Conservation (phyloP, 768 basidiomycete species). For the Trametes gibbosa region DNA sequence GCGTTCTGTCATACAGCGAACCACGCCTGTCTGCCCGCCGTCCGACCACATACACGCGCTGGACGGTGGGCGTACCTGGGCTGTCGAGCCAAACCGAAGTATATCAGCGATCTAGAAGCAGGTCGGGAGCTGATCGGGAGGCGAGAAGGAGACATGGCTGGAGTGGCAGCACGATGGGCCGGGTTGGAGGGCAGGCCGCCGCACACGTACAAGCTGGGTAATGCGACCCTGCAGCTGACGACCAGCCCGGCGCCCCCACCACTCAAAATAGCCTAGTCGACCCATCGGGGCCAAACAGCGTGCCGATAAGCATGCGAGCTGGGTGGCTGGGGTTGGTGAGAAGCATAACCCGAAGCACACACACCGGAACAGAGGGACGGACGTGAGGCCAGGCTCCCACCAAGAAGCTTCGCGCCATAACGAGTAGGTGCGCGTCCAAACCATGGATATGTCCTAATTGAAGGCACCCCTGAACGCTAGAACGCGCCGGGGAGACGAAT, state of each 20-base stretch:
- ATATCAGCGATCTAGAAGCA: constrained; percentile 6
- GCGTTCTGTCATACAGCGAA: neutral
- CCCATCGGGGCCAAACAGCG: constrained; percentile 1
- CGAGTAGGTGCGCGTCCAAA: neutral
- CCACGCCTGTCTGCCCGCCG: neutral
- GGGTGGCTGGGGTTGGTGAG: neutral
- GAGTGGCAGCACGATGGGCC: neutral
- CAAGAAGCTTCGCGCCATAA: neutral
- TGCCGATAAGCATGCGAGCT: constrained; percentile 19
- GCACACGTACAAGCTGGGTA: constrained; percentile 10
- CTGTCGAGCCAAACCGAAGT: constrained; percentile 9
- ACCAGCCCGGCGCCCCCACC: constrained; percentile 1
- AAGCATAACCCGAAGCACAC: neutral
- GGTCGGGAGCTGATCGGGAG: constrained; percentile 3
- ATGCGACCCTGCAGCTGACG: constrained; percentile 16
- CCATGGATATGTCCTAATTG: neutral
- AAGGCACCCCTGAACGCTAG: neutral
- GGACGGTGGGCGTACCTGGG: neutral
- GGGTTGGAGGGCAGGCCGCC: neutral
- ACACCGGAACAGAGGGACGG: neutral
- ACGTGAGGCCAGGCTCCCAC: neutral
- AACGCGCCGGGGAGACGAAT: neutral
- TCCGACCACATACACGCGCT: neutral
- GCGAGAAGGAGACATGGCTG: neutral
- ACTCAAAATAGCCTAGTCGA: constrained; percentile 6